A percentile compares a stretch with the other conserved stretches of the same genome.
Evolutionary conservation across 2,329 filamentous ascomycete genomes (phyloP).

Genomic region (Stemphylium beticola): DNA sequence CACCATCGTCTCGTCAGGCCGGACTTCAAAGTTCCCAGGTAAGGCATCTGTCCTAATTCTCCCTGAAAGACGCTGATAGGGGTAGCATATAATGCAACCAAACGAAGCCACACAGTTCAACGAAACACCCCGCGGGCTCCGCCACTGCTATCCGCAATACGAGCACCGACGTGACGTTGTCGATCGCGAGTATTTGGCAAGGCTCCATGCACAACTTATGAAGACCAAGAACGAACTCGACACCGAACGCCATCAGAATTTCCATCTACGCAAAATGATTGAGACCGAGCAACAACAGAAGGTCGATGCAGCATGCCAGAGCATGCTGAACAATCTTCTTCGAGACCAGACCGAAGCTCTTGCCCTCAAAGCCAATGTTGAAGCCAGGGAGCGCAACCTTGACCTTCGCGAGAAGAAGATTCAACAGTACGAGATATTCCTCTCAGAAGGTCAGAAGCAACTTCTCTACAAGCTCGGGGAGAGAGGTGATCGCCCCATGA

Average conservation of each 20-base stretch:
- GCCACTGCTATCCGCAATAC: constrained; percentile 1
- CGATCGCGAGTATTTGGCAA: constrained; percentile 16
- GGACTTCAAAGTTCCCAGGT: background rate
- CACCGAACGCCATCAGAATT: constrained; percentile 18
- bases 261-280: constrained; percentile 10
- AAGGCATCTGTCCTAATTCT: background rate
- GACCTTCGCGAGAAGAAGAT: constrained; percentile 19
- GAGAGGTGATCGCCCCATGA: constrained; percentile 15
- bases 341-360: constrained; percentile 22
- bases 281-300: constrained; percentile 15
- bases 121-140: constrained; percentile 1
- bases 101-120: background rate
- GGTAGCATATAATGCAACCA: background rate
- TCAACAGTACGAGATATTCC: constrained; percentile 24
- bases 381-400: constrained; percentile 19
- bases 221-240: constrained; percentile 23
- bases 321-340: constrained; percentile 19
- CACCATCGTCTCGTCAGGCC: background rate
- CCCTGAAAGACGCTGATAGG: background rate
- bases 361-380: constrained; percentile 5
- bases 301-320: constrained; percentile 13
- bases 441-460: constrained; percentile 32
- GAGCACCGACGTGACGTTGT: background rate
- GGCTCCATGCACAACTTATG: constrained; percentile 17
- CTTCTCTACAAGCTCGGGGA: constrained; percentile 17